phyloP scores from a whole-genome alignment of 371 early-diverging fungal genomes.

The Mortierella sp. region DNA sequence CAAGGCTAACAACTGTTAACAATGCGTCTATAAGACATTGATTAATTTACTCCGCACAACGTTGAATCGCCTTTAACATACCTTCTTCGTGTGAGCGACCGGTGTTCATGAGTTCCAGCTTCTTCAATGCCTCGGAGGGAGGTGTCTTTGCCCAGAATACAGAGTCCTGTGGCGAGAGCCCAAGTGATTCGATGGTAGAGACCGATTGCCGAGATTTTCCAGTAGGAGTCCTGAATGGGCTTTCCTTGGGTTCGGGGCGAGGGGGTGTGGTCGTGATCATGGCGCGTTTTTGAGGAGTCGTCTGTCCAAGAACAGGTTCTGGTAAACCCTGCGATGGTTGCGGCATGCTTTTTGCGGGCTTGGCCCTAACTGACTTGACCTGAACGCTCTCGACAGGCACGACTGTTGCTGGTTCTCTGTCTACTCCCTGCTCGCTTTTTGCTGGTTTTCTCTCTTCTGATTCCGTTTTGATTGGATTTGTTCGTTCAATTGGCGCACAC shows the following conservation, averaged over 20 bases:
- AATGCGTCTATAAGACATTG: not conserved
- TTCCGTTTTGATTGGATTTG: not conserved
- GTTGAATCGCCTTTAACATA: not conserved
- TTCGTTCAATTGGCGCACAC: not conserved
- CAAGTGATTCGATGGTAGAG: constrained; percentile 40
- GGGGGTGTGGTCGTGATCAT: constrained; percentile 1
- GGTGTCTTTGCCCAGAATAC: constrained; percentile 55
- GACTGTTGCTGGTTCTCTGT: not conserved
- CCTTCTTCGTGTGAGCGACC: constrained; percentile 52
- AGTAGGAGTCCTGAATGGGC: constrained; percentile 38
- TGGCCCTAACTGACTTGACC: not conserved
- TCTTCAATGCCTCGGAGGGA: constrained; percentile 49
- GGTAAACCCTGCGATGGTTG: not conserved
- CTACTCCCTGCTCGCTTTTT: not conserved
- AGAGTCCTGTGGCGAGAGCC: constrained; percentile 46
- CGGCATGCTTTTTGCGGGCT: not conserved
- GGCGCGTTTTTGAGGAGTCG: constrained; percentile 11
- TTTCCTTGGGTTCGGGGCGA: constrained; percentile 5
- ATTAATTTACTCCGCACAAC: not conserved
- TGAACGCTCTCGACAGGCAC: not conserved
- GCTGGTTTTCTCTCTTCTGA: not conserved
- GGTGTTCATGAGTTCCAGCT: constrained; percentile 24
- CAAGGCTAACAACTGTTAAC: not conserved
- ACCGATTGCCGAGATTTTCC: constrained; percentile 15
- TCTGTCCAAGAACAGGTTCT: constrained; percentile 5